These are phyloP conservation scores for Excoecaria agallocha DNA, from an alignment of 345 rosid species.

Conservation along the genomic window DNA sequence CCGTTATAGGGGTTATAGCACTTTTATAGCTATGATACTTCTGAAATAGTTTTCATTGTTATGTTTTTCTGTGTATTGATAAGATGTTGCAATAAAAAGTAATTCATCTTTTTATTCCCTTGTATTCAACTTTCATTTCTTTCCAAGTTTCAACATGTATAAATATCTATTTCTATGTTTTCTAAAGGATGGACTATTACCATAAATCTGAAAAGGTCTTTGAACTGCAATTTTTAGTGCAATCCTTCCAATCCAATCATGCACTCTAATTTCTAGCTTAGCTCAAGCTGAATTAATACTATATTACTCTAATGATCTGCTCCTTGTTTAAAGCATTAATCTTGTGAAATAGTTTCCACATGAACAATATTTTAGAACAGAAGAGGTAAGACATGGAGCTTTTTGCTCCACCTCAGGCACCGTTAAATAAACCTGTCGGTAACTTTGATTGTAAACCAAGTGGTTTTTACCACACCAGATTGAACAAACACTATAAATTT, in stretches of 20 bases:
- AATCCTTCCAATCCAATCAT: neutral
- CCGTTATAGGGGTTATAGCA: neutral
- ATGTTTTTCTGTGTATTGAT: neutral
- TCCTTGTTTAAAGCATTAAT: neutral
- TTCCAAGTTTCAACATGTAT: neutral
- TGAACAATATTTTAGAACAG: neutral
- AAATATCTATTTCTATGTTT: neutral
- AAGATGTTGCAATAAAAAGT: slow-evolving; percentile 6
- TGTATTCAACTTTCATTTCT: neutral
- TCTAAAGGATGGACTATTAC: neutral
- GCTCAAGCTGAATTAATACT: no score
- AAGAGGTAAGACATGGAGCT: neutral
- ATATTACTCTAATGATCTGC: neutral
- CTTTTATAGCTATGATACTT: no score
- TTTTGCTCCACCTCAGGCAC: neutral
- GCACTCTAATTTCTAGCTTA: neutral
- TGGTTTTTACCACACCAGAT: neutral
- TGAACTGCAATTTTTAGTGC: neutral
- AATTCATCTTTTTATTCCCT: neutral
- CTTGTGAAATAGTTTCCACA: no score
- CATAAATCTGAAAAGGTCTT: neutral
- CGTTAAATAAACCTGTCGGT: neutral
- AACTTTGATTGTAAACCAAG: neutral
- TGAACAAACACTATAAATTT: neutral
- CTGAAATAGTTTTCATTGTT: neutral